Evolutionary conservation across 257 asterid genomes (phyloP), one percentile per base, ranked within the genome.

Genomic region (Jasminum sambac): DNA sequence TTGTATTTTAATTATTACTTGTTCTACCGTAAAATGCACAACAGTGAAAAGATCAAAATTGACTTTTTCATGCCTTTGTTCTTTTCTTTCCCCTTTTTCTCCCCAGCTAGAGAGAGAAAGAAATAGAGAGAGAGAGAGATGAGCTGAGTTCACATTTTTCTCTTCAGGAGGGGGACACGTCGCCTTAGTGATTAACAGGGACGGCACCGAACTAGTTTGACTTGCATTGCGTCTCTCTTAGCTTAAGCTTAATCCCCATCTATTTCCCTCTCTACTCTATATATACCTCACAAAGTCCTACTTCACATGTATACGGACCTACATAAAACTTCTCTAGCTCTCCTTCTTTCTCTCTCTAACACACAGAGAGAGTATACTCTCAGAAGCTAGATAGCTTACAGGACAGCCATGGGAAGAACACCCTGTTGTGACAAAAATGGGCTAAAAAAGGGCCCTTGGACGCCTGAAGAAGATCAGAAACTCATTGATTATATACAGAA

Each of bases 371-470:
- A 8, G 6, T 40, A 2, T 40, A 40, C n/a, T n/a, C 8, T 8
- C 26, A 52, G 26, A 19, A 19, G 16, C 30, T 11, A 10, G 21
- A 30, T 30, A 30, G 4, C 4, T 30, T 30, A 30, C 36, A 30
- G 36, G 36, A 14, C 4, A 64, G 76, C 4, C 64, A 83, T 83
- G 87, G 84, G 83, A 30, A 70, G 87, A 72, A 25, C 83, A 30
- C 87, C 87, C 0, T 79, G 87, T 67, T 77, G 87, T 72, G 87
- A 83, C 5, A 80, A 83, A 74, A 69, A 80, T 75, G 87, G 84
- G 17, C 81, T 80, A 8, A 83, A 83, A 73, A 83, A 80, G 10
- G 87, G 87, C 5, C 87, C 87, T 40, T 83, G 87, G 87, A 83
- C 87, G 0, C 79, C 81, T 0, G 87, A 83, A 73, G 87, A 83